These are phyloP conservation scores for Phylloporus arenicola DNA, from an alignment of 768 basidiomycete species.

Conservation along the genomic window DNA sequence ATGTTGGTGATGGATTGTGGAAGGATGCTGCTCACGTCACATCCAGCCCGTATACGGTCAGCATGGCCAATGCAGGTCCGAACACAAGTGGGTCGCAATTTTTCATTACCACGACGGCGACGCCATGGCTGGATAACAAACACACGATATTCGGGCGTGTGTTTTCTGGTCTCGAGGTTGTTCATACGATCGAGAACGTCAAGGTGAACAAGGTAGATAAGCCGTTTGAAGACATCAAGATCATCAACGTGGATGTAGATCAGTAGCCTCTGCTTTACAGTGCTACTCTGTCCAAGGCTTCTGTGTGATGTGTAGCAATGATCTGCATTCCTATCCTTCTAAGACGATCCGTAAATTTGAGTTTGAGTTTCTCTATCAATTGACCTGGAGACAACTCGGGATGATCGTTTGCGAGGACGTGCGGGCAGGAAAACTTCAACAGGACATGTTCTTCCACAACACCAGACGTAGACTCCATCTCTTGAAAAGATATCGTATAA, in stretches of 20 bases:
- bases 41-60: constrained; percentile 84
- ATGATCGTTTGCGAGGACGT: constrained; percentile 10
- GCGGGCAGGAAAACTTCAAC: constrained; percentile 57
- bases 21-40: constrained; percentile 2
- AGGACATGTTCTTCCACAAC: constrained; percentile 33
- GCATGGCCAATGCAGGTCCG: constrained; percentile 92
- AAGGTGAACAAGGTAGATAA: constrained; percentile 82
- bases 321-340: constrained; percentile 15
- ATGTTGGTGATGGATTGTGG: constrained; percentile 11
- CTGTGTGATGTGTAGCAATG: constrained; percentile 29
- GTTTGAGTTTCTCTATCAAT: constrained; percentile 29
- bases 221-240: constrained; percentile 92
- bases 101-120: constrained; percentile 86
- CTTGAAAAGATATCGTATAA: constrained; percentile 11
- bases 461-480: background rate
- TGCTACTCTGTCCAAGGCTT: constrained; percentile 44
- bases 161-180: constrained; percentile 79
- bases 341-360: constrained; percentile 34
- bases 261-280: constrained; percentile 38
- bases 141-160: constrained; percentile 93
- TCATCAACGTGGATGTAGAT: constrained; percentile 72
- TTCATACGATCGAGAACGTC: constrained; percentile 89
- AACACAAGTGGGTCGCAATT: constrained; percentile 94
- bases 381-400: constrained; percentile 13
- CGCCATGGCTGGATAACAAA: constrained; percentile 89